phyloP scores from a whole-genome alignment of 768 basidiomycete genomes.

The Arthromyces matolae region DNA sequence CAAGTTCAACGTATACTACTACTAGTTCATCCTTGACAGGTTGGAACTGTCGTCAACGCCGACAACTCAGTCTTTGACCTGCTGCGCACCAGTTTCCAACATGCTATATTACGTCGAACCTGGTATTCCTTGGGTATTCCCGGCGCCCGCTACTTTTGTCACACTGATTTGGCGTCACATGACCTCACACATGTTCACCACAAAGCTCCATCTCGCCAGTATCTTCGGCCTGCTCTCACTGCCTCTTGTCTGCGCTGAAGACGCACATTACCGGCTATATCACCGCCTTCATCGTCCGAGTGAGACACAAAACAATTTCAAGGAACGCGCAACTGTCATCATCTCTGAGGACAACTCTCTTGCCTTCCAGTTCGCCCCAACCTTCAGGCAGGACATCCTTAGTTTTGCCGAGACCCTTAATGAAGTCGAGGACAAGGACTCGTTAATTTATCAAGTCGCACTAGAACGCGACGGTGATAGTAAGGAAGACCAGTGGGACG shows the following conservation, averaged over 20 bases:
- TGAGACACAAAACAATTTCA: conserved; percentile 34
- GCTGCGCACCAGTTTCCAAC: no score
- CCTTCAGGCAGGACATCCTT: conserved; percentile 43
- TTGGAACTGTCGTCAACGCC: no score
- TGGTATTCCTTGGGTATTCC: no score
- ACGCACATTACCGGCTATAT: conserved; percentile 29
- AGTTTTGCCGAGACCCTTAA: conserved; percentile 39
- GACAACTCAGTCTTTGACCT: no score
- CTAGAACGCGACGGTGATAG: conserved; percentile 44
- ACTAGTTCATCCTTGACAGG: no score
- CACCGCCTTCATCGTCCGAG: conserved; percentile 55
- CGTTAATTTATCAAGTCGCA: conserved; percentile 69
- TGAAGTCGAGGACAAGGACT: conserved; percentile 29
- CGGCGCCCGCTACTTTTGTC: no score
- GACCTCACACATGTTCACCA: no score
- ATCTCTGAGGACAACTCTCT: conserved; percentile 31
- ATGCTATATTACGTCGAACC: no score
- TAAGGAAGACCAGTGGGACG: conserved; percentile 47
- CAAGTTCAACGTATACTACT: no score
- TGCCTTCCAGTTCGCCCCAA: conserved; percentile 38
- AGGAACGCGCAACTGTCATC: conserved; percentile 38
- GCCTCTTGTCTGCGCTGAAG: conserved; percentile 9
- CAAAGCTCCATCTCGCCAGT: not conserved
- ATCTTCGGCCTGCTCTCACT: conserved; percentile 11
- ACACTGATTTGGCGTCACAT: no score